Conservation (phyloP, 805 yeast genomes). For the Candida krabiensis region DNA sequence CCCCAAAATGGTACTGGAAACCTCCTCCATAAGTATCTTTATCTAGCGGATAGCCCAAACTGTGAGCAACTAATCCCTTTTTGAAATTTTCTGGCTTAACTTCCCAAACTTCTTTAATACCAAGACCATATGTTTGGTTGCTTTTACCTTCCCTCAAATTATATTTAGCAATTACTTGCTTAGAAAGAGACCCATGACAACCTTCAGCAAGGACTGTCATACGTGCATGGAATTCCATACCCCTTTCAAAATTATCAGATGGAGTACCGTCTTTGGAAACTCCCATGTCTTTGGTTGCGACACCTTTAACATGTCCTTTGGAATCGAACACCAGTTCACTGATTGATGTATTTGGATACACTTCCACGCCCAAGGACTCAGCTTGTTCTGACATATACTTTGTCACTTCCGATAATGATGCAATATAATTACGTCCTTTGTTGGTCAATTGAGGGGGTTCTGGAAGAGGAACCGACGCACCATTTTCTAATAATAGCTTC, state of each 20-base stretch:
- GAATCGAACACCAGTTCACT: conserved; percentile 68
- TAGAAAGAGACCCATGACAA: conserved; percentile 93
- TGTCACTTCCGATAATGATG: conserved; percentile 77
- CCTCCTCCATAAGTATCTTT: conserved; percentile 91
- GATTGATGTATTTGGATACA: conserved; percentile 89
- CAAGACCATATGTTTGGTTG: conserved; percentile 92
- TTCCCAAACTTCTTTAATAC: conserved; percentile 97
- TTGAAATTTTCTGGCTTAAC: conserved; percentile 79
- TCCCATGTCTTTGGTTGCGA: conserved; percentile 94
- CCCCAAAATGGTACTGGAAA: conserved; percentile 95
- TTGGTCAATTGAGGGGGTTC: conserved; percentile 92
- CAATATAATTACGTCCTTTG: conserved; percentile 79
- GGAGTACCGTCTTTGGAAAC: conserved; percentile 73
- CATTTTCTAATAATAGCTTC: conserved; percentile 61
- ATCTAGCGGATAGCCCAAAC: conserved; percentile 84
- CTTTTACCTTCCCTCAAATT: conserved; percentile 62
- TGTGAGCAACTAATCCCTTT: conserved; percentile 79
- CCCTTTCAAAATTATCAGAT: conserved; percentile 84
- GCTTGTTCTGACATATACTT: conserved; percentile 85
- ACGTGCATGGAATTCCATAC: conserved; percentile 95
- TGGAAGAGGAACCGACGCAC: conserved; percentile 66
- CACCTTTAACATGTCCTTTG: conserved; percentile 72
- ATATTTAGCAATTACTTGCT: conserved; percentile 69
- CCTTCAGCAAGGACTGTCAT: conserved; percentile 93
- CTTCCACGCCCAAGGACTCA: conserved; percentile 89